Conservation (phyloP, 2,329 filamentous ascomycete species). For the Tolypocladium album region DNA sequence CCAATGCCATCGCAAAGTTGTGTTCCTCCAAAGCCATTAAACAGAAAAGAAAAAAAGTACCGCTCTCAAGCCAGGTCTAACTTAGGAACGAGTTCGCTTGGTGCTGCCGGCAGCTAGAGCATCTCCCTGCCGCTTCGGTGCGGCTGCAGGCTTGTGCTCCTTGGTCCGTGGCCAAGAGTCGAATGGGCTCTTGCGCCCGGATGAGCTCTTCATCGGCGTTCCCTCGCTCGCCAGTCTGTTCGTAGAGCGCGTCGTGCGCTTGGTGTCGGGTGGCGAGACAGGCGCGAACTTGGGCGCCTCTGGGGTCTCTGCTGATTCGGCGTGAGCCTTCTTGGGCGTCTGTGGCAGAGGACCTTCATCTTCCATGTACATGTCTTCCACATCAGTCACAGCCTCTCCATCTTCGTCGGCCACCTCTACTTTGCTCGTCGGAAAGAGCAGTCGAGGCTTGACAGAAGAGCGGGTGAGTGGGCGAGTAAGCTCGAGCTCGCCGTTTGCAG, state of each 20-base stretch:
- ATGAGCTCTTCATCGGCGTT: slow-evolving; percentile 28
- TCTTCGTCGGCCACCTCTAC: slow-evolving; percentile 36
- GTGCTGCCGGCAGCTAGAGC: slow-evolving; percentile 16
- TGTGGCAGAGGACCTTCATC: slow-evolving; percentile 12
- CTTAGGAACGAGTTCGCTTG: slow-evolving; percentile 25
- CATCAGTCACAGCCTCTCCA: slow-evolving; percentile 49
- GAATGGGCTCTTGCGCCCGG: slow-evolving; percentile 44
- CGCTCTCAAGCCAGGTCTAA: background rate
- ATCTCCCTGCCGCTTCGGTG: slow-evolving; percentile 29
- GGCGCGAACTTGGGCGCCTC: slow-evolving; percentile 45
- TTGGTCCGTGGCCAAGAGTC: slow-evolving; percentile 61
- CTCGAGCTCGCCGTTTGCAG: slow-evolving; percentile 22
- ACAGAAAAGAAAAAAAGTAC: background rate
- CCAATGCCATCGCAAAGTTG: background rate
- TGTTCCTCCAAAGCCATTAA: background rate
- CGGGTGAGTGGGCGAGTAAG: slow-evolving; percentile 44
- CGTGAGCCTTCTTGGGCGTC: slow-evolving; percentile 25
- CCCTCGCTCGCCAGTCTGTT: slow-evolving; percentile 35
- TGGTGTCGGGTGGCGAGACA: slow-evolving; percentile 51
- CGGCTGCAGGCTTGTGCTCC: slow-evolving; percentile 29
- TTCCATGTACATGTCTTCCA: slow-evolving; percentile 35
- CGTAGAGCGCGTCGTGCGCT: slow-evolving; percentile 45
- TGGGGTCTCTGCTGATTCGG: slow-evolving; percentile 31
- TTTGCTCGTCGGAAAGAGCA: slow-evolving; percentile 53
- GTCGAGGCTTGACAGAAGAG: slow-evolving; percentile 59